These are phyloP conservation scores for Penicillium atrosanguineum DNA, from an alignment of 495 filamentous ascomycete genomes.

Conservation along the genomic window DNA sequence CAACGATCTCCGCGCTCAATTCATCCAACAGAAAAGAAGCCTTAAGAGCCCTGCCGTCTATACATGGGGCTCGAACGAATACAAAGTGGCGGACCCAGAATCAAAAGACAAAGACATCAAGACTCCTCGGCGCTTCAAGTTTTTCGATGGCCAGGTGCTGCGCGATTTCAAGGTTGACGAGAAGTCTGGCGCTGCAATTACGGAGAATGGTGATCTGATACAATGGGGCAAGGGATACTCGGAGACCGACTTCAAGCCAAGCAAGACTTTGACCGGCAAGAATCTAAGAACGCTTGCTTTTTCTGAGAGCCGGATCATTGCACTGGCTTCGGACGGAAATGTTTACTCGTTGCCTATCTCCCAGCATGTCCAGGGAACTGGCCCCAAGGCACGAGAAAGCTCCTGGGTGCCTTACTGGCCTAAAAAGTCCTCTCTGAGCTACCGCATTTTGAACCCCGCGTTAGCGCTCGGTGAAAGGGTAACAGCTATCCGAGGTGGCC, in stretches of 20 bases:
- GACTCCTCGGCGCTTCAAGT: conserved; percentile 71
- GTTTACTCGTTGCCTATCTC: conserved; percentile 88
- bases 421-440: conserved; percentile 58
- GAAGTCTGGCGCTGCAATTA: conserved; percentile 83
- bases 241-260: conserved; percentile 53
- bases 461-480: conserved; percentile 74
- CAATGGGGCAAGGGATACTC: conserved; percentile 88
- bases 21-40: conserved; percentile 82
- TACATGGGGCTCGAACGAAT: conserved; percentile 88
- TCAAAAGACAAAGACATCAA: conserved; percentile 75
- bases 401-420: conserved; percentile 79
- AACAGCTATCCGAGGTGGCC: conserved; percentile 66
- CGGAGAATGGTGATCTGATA: conserved; percentile 82
- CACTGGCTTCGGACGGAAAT: conserved; percentile 69
- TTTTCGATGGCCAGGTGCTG: conserved; percentile 81
- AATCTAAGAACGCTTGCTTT: conserved; percentile 68
- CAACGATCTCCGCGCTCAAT: conserved; percentile 68
- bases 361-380: conserved; percentile 60
- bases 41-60: conserved; percentile 90
- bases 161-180: conserved; percentile 84
- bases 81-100: conserved; percentile 79
- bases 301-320: conserved; percentile 80
- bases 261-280: conserved; percentile 75
- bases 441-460: conserved; percentile 66
- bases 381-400: conserved; percentile 57